phyloP scores from a whole-genome alignment of 805 yeast genomes.

The Komagataella pastoris region DNA sequence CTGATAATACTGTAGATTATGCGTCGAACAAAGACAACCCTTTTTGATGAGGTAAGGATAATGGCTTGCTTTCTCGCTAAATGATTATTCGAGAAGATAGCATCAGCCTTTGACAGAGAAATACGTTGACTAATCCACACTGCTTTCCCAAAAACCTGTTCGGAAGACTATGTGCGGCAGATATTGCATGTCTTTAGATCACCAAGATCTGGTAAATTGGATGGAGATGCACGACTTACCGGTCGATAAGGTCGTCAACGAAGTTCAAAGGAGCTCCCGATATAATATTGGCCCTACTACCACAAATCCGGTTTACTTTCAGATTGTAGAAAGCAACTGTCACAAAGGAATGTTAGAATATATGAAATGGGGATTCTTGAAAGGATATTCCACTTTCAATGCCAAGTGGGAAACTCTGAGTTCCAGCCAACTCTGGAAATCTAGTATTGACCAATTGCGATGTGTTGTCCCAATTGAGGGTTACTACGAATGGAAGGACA shows the following conservation, averaged over 20 bases:
- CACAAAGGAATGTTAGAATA: conserved; percentile 19
- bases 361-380: conserved; percentile 62
- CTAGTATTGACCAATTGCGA: conserved; percentile 31
- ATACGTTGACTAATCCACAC: not conserved
- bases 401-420: conserved; percentile 45
- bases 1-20: not conserved
- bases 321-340: not conserved
- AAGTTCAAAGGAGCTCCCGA: conserved; percentile 17
- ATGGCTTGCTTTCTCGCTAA: not conserved
- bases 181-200: conserved; percentile 7
- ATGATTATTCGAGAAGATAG: conserved; percentile 4
- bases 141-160: not conserved
- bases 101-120: not conserved
- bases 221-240: conserved; percentile 14
- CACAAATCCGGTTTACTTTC: conserved; percentile 25
- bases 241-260: conserved; percentile 13
- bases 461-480: conserved; percentile 76
- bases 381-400: conserved; percentile 48
- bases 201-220: conserved; percentile 29
- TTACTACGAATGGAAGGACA: conserved; percentile 68
- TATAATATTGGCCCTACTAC: conserved; percentile 56
- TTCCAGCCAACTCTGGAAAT: conserved; percentile 42
- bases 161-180: not conserved
- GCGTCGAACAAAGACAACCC: too few relatives aligned
- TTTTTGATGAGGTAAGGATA: not conserved